Evolutionary conservation across 1,284 basidiomycete genomes (phyloP), one percentile per base, ranked within the genome.

Genomic region (Tylopilus orsonianus): DNA sequence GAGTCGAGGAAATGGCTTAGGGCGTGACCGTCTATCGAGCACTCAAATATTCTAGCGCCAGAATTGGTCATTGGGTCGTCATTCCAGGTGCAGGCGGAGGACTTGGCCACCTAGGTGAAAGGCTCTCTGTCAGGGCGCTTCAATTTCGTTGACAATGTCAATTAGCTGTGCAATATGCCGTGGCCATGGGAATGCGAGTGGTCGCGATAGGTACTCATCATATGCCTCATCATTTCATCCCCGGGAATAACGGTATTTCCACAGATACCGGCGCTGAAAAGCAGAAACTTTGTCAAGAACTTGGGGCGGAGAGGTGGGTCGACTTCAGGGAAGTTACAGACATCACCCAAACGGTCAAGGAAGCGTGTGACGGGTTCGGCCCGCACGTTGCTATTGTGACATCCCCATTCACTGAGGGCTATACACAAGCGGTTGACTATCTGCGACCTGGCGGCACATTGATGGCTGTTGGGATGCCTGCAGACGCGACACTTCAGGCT

Each of bases 1-100:
- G n/a, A n/a, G n/a, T n/a, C n/a, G n/a, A n/a, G n/a, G n/a, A n/a
- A n/a, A 9, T 13, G 12, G 26, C 30, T 6, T 55, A 81, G 74
- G 84, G 83, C 23, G 57, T 86, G 22, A 86, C 85, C 0, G 79
- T 85, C 2, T 90, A 87, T 69, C 83, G 81, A 60, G 87, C 79
- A 0, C 66, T 91, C 52, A 87, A 84, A 62, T 68, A 75, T 41
- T 27, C 20, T 26, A 71, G 74, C 33, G 64, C 74, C 16, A 71
- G 64, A 9, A 69, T 79, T 10, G 86, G 86, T 12, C 74, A 88
- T 48, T 88, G 79, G 77, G 71, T 90, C 26, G 80, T 79, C 30
- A 81, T 91, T 51, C 75, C 81, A 12, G 86, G 85, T 40, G 83
- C 83, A 16, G 85, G 84, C 4, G 81, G 78, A 32, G 75, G 84